phyloP scores from a whole-genome alignment of 208 protist species.

The Crithidia mellificae region DNA sequence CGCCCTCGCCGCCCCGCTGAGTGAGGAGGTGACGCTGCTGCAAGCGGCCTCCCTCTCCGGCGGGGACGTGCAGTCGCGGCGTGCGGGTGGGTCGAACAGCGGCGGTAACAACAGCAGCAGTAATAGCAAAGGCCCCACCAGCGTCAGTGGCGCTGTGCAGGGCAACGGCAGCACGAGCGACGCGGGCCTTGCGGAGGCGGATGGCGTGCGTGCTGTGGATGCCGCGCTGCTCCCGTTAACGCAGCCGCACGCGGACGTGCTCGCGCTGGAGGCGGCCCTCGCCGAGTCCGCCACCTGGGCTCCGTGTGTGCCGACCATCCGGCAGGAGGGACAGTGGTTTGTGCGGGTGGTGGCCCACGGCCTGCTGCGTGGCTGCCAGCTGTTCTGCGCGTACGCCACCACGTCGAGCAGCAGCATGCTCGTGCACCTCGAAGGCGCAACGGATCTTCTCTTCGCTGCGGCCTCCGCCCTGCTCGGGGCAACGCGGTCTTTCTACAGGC shows the following conservation, averaged over 20 bases:
- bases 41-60: slow-evolving; percentile 36
- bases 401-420: slow-evolving; percentile 53
- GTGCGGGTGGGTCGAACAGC: too few species aligned
- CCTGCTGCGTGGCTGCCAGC: slow-evolving; percentile 41
- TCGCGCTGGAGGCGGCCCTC: slow-evolving; percentile 4
- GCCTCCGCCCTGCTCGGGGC: slow-evolving; percentile 40
- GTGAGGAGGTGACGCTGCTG: slow-evolving; percentile 46
- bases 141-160: too few species aligned
- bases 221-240: slow-evolving; percentile 36
- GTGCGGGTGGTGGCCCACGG: slow-evolving; percentile 34
- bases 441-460: slow-evolving; percentile 49
- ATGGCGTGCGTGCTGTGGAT: slow-evolving; percentile 31
- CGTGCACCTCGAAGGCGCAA: slow-evolving; percentile 57
- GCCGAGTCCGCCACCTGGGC: slow-evolving; percentile 16
- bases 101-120: background rate
- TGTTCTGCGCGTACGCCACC: slow-evolving; percentile 50
- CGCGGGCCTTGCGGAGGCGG: background rate
- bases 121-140: too few species aligned
- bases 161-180: too few species aligned
- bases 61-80: slow-evolving; percentile 11
- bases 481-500: slow-evolving; percentile 55
- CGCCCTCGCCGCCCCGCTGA: slow-evolving; percentile 56
- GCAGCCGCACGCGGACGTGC: slow-evolving; percentile 23
- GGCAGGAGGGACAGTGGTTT: slow-evolving; percentile 71
- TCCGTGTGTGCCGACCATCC: slow-evolving; percentile 39